Base-by-base conservation (phyloP, 208 protist species). In the Willaertia magna region DNA sequence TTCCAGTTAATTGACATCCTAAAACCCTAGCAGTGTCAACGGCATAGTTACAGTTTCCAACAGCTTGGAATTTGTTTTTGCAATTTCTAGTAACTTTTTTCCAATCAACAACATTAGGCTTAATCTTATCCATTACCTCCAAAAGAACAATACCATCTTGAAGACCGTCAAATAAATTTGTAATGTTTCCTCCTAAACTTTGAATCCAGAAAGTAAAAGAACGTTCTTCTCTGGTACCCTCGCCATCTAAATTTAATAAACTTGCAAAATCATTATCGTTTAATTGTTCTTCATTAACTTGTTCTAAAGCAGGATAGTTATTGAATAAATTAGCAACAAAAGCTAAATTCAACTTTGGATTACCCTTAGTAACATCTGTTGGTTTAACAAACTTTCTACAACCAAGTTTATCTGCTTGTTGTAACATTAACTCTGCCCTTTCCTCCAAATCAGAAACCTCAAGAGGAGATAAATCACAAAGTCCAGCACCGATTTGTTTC, bases 1-100 rank as follows among this genome's bases (percentile, higher is more conserved):
- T 93, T 84, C 89, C 89, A 75, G 93, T 89, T 11, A 93, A 79
- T 7, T 87, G 89, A 76, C 93, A 92, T 61, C 92, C 90, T 20
- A 88, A 51, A 18, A 90, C 47, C 74, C 93, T 90, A 46, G 87
- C 91, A 3, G 95, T 61, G 11, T 86, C 79, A 11, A 95, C 82
- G 2, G 88, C 91, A 84, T 96, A 95, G 85, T 96, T 96, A 86
- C 90, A 93, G 86, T 96, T 96, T 88, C 94, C 93, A 34, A 95
- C 49, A 76, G 88, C 91, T 89, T 96, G 94, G 74, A 94, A 93
- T 44, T 81, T 47, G 67, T 85, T 87, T 59, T 88, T 87, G 81
- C 91, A 88, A 42, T 92, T 82, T 83, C 93, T 96, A 47, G 92
- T 92, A n/a, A 84, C 59, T 79, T 87, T 88, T 22, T 91, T 91